These are phyloP conservation scores for Coelastrella sp. DNA, from an alignment of 139 green algal genomes.

Conservation along the genomic window DNA sequence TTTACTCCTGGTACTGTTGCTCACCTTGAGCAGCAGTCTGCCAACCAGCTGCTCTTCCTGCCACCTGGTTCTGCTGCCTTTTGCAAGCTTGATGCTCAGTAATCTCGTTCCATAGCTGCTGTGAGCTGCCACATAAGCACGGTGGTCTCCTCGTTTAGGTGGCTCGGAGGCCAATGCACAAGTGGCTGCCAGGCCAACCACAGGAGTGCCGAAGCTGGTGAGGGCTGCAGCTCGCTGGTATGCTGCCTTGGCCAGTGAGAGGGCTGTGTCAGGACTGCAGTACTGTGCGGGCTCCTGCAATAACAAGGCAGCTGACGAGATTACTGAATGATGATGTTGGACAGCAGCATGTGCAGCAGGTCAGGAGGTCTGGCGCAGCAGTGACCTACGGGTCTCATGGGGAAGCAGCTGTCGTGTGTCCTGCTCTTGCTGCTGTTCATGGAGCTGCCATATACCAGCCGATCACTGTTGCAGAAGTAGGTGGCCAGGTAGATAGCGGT, in stretches of 20 bases:
- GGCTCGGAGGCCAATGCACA: conserved; percentile 81
- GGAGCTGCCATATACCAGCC: neutral
- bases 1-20: neutral
- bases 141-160: conserved; percentile 78
- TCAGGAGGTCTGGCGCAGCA: neutral
- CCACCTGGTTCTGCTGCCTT: conserved; percentile 65
- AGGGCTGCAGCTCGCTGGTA: conserved; percentile 65
- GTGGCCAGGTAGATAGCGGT: neutral
- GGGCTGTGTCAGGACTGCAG: conserved; percentile 63
- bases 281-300: conserved; percentile 60
- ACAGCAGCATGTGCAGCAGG: neutral
- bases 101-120: conserved; percentile 27
- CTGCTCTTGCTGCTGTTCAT: neutral
- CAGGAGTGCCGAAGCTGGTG: conserved; percentile 60
- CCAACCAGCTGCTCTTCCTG: conserved; percentile 74
- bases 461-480: neutral
- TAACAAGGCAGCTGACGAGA: no score
- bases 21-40: conserved; percentile 64
- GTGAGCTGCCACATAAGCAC: conserved; percentile 67
- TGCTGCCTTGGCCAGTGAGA: conserved; percentile 71
- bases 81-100: conserved; percentile 65
- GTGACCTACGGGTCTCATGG: neutral
- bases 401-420: neutral
- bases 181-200: conserved; percentile 79
- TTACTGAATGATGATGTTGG: neutral